Conservation (phyloP, 1,284 basidiomycete species). For the Xerocomus cyaneibrunnescens region DNA sequence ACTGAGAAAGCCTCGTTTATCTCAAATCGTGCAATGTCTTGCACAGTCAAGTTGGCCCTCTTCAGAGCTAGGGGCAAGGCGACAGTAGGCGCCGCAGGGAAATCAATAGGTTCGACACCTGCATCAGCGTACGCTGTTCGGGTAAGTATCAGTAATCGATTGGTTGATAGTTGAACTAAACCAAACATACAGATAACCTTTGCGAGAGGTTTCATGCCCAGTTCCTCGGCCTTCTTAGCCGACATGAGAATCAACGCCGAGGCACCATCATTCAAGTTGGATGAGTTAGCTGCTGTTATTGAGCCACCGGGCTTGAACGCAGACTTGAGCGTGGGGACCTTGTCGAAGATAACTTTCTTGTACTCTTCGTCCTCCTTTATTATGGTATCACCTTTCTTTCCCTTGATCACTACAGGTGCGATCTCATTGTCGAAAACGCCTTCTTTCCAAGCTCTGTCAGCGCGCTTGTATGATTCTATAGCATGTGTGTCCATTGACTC, state of each 20-base stretch:
- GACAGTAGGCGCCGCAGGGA: constrained; percentile 92
- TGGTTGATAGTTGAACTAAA: not conserved
- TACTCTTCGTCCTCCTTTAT: constrained; percentile 97
- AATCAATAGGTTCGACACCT: constrained; percentile 95
- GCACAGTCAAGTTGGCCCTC: constrained; percentile 78
- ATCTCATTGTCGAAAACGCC: constrained; percentile 89
- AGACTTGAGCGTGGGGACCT: constrained; percentile 82
- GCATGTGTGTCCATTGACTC: constrained; percentile 89
- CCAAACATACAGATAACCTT: constrained; percentile 78
- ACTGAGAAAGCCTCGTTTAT: constrained; percentile 99
- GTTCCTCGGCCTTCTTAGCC: constrained; percentile 85
- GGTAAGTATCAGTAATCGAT: constrained; percentile 17
- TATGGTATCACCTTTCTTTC: constrained; percentile 90
- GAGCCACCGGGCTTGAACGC: constrained; percentile 90
- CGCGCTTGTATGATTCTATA: constrained; percentile 92
- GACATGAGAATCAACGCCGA: constrained; percentile 94
- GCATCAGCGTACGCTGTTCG: constrained; percentile 90
- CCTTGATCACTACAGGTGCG: constrained; percentile 90
- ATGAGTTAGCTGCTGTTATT: constrained; percentile 96
- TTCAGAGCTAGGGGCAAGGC: constrained; percentile 90
- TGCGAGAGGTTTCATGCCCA: constrained; percentile 88
- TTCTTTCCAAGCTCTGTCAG: constrained; percentile 86
- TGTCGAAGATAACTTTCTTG: constrained; percentile 92
- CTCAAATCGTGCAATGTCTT: constrained; percentile 93
- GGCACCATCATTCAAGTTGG: constrained; percentile 97